These are phyloP conservation scores for Mitragyna speciosa DNA, from an alignment of 257 asterid species.

Conservation along the genomic window DNA sequence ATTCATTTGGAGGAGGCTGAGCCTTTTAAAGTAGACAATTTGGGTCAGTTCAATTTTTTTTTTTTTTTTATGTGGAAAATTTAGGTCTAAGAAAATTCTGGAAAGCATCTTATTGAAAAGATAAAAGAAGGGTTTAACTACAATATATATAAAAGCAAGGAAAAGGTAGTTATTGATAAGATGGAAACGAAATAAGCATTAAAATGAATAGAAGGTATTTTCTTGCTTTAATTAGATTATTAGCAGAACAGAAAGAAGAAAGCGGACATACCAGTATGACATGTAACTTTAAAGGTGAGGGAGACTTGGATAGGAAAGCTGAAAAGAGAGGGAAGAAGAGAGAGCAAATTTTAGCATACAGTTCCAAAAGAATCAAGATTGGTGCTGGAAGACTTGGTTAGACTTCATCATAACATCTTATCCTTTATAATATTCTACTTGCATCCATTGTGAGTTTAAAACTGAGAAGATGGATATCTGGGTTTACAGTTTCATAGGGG, in stretches of 20 bases:
- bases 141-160: not conserved
- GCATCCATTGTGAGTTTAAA: not conserved
- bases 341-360: too few relatives aligned
- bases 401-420: not conserved
- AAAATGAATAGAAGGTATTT: not conserved
- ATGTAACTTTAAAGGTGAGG: not conserved
- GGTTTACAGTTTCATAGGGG: not conserved
- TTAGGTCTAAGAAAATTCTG: too few relatives aligned
- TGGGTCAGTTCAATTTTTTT: too few relatives aligned
- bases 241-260: not conserved
- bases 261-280: not conserved
- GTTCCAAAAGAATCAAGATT: too few relatives aligned
- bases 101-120: not conserved
- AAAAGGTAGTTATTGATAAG: not conserved
- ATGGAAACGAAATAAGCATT: not conserved
- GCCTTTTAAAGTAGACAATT: too few relatives aligned
- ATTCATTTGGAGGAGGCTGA: too few relatives aligned
- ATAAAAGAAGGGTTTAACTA: not conserved
- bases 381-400: too few relatives aligned
- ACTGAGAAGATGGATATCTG: not conserved
- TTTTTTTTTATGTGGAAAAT: too few relatives aligned
- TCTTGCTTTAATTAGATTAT: not conserved
- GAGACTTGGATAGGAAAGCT: not conserved
- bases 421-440: not conserved
- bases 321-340: too few relatives aligned